These are phyloP conservation scores for Sanghuangporus baumii DNA, from an alignment of 1,284 basidiomycete species.

Conservation along the genomic window DNA sequence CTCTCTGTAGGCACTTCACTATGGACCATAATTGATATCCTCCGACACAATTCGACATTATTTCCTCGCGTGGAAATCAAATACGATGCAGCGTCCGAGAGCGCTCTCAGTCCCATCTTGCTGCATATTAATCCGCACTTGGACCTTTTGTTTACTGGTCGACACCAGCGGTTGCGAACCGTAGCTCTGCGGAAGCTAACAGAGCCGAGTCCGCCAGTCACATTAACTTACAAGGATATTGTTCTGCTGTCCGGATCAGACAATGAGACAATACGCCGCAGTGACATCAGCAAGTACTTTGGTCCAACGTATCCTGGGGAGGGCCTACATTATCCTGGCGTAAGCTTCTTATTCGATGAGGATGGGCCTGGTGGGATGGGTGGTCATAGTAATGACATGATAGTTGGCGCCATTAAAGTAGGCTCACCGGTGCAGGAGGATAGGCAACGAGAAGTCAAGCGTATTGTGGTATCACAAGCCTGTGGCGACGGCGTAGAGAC, in stretches of 20 bases:
- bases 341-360: constrained; percentile 76
- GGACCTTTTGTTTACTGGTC: constrained; percentile 74
- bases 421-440: constrained; percentile 42
- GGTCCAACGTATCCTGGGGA: constrained; percentile 83
- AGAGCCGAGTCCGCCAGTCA: constrained; percentile 57
- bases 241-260: constrained; percentile 47
- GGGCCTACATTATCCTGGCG: constrained; percentile 73
- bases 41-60: constrained; percentile 49
- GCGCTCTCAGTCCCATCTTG: constrained; percentile 63
- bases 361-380: constrained; percentile 47
- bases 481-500: constrained; percentile 46
- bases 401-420: constrained; percentile 31
- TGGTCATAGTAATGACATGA: constrained; percentile 7
- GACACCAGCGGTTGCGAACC: constrained; percentile 69
- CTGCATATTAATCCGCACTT: constrained; percentile 74
- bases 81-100: constrained; percentile 71
- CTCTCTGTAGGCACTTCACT: constrained; percentile 60
- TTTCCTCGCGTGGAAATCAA: constrained; percentile 83
- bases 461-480: constrained; percentile 65
- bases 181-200: constrained; percentile 64
- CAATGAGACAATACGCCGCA: constrained; percentile 56
- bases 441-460: constrained; percentile 66
- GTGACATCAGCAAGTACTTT: constrained; percentile 68
- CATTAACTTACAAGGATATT: constrained; percentile 63
- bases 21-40: constrained; percentile 72